phyloP scores from a whole-genome alignment of 805 yeast species.

The Cyberlindnera japonica region DNA sequence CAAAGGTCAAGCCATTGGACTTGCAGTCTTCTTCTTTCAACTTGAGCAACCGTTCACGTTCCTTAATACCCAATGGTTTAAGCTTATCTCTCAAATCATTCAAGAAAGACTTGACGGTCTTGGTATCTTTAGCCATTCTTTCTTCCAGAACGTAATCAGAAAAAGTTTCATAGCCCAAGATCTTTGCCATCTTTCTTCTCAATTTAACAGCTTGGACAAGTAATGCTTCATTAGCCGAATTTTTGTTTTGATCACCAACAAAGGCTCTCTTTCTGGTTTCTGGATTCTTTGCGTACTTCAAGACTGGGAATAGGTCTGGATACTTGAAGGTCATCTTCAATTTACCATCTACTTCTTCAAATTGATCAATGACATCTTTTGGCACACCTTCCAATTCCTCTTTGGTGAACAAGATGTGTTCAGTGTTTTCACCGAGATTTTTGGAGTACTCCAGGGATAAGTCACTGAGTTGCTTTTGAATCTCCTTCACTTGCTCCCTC shows the following conservation, averaged over 20 bases:
- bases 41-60: slow-evolving; percentile 42
- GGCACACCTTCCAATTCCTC: slow-evolving; percentile 77
- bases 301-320: slow-evolving; percentile 75
- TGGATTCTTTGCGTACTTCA: slow-evolving; percentile 62
- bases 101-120: slow-evolving; percentile 57
- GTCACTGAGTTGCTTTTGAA: slow-evolving; percentile 57
- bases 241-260: slow-evolving; percentile 65
- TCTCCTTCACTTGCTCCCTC: slow-evolving; percentile 51
- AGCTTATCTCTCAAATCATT: slow-evolving; percentile 57
- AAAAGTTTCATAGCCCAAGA: slow-evolving; percentile 64
- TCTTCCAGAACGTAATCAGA: slow-evolving; percentile 71
- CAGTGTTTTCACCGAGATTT: slow-evolving; percentile 70
- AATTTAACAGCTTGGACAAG: slow-evolving; percentile 56
- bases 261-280: slow-evolving; percentile 66
- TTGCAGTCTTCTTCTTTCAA: slow-evolving; percentile 53
- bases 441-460: slow-evolving; percentile 55
- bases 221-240: slow-evolving; percentile 58
- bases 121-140: slow-evolving; percentile 73
- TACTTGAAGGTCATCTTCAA: slow-evolving; percentile 74
- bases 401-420: slow-evolving; percentile 51
- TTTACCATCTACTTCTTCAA: slow-evolving; percentile 42
- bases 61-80: slow-evolving; percentile 55
- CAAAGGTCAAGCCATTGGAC: slow-evolving; percentile 39
- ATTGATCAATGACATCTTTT: slow-evolving; percentile 53
- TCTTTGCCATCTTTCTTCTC: slow-evolving; percentile 57